A percentile compares a stretch with the other conserved stretches of the same genome.
phyloP scores from a whole-genome alignment of 148 eudicot genomes.

The Spergularia bocconei region DNA sequence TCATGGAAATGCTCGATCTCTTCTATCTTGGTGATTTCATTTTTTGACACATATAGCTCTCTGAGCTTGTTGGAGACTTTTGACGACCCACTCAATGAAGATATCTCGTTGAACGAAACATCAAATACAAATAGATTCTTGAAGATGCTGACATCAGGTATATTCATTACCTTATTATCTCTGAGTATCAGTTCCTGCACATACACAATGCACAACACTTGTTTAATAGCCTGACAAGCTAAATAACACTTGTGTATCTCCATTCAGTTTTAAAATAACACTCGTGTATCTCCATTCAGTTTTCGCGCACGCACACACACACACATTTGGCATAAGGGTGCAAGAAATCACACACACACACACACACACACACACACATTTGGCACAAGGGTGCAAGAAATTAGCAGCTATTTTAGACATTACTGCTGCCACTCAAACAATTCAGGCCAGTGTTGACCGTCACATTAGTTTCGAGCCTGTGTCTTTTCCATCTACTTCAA shows the following conservation, averaged over 20 bases:
- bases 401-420: too few relatives aligned
- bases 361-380: neutral
- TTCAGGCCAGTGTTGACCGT: too few relatives aligned
- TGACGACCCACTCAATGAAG: constrained; percentile 68
- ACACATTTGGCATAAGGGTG: neutral
- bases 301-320: too few relatives aligned
- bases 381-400: too few relatives aligned
- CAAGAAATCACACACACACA: too few relatives aligned
- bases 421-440: too few relatives aligned
- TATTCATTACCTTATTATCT: constrained; percentile 75
- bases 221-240: constrained; percentile 14
- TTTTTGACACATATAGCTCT: constrained; percentile 92
- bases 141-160: constrained; percentile 90
- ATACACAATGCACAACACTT: constrained; percentile 10
- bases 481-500: too few relatives aligned
- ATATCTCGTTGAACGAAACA: constrained; percentile 90
- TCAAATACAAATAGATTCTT: constrained; percentile 77
- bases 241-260: neutral
- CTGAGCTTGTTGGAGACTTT: constrained; percentile 66
- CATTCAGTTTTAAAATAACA: neutral
- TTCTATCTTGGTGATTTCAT: constrained; percentile 88
- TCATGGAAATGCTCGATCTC: constrained; percentile 85
- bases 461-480: too few relatives aligned
- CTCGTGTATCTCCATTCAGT: too few relatives aligned
- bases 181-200: constrained; percentile 89